Evolutionary conservation across 805 yeast genomes (phyloP), one percentile per base, ranked within the genome.

Genomic region (Priceomyces fermenticarens): DNA sequence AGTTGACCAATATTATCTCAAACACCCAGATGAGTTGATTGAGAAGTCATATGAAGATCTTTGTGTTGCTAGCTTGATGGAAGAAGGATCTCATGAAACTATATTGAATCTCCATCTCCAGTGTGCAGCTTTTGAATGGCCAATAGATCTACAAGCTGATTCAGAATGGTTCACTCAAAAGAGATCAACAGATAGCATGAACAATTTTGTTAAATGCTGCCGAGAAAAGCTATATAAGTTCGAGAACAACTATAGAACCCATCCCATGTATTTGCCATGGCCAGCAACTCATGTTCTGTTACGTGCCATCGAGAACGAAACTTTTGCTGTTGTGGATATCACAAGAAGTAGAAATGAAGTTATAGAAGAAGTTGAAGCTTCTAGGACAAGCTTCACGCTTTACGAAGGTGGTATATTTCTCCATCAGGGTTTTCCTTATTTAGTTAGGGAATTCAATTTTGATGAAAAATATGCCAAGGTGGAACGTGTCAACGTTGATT

Each of bases 331-430:
- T 10, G 93, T 93, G 9, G 98, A 93, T 57, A 76, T 83, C 30
- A 88, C 97, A 0, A 82, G 84, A 51, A 80, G 80, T 25, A 67
- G 89, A 40, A 85, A 87, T 55, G 65, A 77, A 4, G 84, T 91
- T 2, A 83, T 93, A 26, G 99, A 93, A 61, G 90, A 85, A 51
- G 78, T 93, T 14, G 98, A 93, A 55, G 87, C 86, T 5, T 82
- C 88, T 30, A 73, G 99, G 53, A 87, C 95, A 0, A 83, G 89
- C 40, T 93, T 93, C 60, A 88, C 98, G 0, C 57, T 91, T 2
- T 93, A 93, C 60, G 83, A 78, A 54, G 99, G 99, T 2, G 99
- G 93, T 0, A 89, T 93, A 2, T 89, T 86, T 49, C 77, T 91
- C 32, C 97, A 93, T 57, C 98, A 93, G 62, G 99, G 99, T 5